phyloP scores from a whole-genome alignment of 768 basidiomycete genomes.

The Mycena galopus region DNA sequence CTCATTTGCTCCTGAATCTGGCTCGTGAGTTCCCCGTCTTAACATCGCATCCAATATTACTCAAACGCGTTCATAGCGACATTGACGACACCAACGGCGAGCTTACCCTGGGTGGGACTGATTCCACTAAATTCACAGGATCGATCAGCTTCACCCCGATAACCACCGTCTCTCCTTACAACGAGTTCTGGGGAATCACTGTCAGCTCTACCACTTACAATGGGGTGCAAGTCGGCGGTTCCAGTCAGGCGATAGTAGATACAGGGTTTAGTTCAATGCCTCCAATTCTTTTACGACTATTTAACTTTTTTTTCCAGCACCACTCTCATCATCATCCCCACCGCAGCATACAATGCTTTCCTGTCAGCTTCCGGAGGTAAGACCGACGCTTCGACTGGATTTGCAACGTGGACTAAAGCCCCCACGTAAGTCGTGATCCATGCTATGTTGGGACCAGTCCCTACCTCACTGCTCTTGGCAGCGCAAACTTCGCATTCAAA shows the following conservation, averaged over 20 bases:
- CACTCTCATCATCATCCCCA: slow-evolving; percentile 10
- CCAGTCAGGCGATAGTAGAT: too few relatives aligned
- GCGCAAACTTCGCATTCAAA: slow-evolving; percentile 5
- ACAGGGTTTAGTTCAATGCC: too few relatives aligned
- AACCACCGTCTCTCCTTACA: background rate
- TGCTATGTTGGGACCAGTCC: background rate
- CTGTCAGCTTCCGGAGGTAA: background rate
- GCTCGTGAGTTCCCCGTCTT: background rate
- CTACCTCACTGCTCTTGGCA: background rate
- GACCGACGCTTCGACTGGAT: background rate
- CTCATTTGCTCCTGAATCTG: slow-evolving; percentile 2
- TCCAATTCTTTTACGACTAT: too few relatives aligned
- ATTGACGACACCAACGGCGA: slow-evolving; percentile 14
- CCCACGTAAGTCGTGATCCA: background rate
- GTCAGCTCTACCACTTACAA: slow-evolving; percentile 12
- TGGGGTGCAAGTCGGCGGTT: too few relatives aligned
- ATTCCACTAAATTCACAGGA: slow-evolving; percentile 1
- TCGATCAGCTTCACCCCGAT: background rate
- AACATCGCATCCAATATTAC: background rate
- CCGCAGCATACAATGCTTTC: slow-evolving; percentile 4
- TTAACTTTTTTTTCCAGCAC: too few relatives aligned
- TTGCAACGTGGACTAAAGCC: background rate
- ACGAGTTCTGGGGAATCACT: slow-evolving; percentile 18
- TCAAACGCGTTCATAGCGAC: background rate
- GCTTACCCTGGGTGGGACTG: slow-evolving; percentile 10